These are phyloP conservation scores for Globisporangium alternatum DNA, from an alignment of 352 stramenopile genomes.

Conservation along the genomic window DNA sequence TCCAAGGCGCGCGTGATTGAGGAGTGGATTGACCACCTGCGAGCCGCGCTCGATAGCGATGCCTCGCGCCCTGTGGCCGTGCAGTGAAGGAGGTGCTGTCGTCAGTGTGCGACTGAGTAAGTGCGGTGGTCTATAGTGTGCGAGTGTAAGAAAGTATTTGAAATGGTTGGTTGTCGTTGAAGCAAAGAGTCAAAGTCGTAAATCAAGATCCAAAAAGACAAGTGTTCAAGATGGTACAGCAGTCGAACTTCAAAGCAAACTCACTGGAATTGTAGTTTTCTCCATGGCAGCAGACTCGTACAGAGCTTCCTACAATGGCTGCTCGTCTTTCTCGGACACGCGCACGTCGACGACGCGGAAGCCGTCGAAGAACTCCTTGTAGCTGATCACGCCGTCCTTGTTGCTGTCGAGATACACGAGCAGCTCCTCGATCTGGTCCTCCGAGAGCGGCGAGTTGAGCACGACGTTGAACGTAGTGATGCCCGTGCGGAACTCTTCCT, in stretches of 20 bases:
- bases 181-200: neutral
- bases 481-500: conserved; percentile 83
- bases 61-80: neutral
- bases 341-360: conserved; percentile 87
- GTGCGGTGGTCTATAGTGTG: neutral
- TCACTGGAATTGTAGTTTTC: neutral
- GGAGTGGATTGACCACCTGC: conserved; percentile 10
- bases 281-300: neutral
- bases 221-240: neutral
- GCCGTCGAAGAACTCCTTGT: conserved; percentile 93
- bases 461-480: conserved; percentile 89
- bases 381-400: conserved; percentile 89
- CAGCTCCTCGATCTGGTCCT: conserved; percentile 91
- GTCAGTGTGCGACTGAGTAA: too few species aligned
- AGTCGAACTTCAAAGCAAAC: neutral
- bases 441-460: conserved; percentile 87
- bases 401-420: conserved; percentile 87
- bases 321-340: conserved; percentile 33
- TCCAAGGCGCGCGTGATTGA: neutral
- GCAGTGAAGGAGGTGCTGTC: neutral
- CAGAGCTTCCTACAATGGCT: neutral
- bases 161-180: neutral
- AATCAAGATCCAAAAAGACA: neutral
- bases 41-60: neutral
- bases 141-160: neutral